phyloP scores from a whole-genome alignment of 2,329 filamentous ascomycete species.

The Hirsutella rhossiliensis region DNA sequence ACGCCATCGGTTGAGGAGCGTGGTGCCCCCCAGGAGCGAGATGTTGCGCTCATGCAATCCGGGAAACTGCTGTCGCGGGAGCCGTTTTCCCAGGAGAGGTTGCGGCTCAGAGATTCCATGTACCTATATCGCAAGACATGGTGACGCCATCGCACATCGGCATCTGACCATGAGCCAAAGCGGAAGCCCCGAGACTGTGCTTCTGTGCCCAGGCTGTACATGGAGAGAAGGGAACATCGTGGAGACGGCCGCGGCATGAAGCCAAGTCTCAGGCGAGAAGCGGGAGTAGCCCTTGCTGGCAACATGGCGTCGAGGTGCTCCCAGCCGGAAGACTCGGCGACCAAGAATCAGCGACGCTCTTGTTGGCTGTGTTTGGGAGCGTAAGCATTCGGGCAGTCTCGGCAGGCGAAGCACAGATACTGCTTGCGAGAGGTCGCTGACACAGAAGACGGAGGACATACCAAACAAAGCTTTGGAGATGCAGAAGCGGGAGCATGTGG shows the following conservation, averaged over 20 bases:
- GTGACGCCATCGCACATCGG: conserved; percentile 31
- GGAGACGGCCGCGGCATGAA: not conserved
- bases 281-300: not conserved
- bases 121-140: conserved; percentile 31
- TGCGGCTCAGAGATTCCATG: conserved; percentile 30
- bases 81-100: conserved; percentile 32
- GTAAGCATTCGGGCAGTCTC: no score
- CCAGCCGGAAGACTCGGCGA: not conserved
- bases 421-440: no score
- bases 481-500: no score
- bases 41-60: no score
- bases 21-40: no score
- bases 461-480: no score
- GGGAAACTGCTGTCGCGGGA: conserved; percentile 19
- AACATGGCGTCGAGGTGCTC: conserved; percentile 1
- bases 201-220: not conserved
- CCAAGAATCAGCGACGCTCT: no score
- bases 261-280: conserved; percentile 1
- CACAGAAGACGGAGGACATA: no score
- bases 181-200: conserved; percentile 30
- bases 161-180: conserved; percentile 35
- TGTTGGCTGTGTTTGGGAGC: no score
- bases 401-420: no score
- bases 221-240: not conserved
- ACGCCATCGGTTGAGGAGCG: no score